phyloP scores from a whole-genome alignment of 2,329 filamentous ascomycete genomes.

The Colletotrichum phormii region DNA sequence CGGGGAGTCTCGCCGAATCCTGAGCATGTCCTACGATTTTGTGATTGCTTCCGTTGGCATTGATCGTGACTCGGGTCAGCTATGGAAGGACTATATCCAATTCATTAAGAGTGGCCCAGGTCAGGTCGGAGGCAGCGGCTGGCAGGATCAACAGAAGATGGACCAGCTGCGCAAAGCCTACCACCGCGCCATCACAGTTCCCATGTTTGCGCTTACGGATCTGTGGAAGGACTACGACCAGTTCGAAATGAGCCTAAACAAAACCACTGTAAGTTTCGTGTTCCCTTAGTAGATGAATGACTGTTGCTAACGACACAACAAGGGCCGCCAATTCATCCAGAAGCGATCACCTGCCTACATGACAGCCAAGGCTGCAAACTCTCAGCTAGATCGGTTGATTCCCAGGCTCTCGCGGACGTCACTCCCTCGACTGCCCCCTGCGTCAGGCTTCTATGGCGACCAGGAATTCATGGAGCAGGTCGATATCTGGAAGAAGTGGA shows the following conservation, averaged over 20 bases:
- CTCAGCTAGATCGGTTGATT: slow-evolving; percentile 89
- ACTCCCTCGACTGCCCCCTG: slow-evolving; percentile 83
- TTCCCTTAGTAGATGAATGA: neutral
- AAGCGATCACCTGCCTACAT: slow-evolving; percentile 95
- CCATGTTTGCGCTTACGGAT: slow-evolving; percentile 83
- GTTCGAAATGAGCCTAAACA: slow-evolving; percentile 95
- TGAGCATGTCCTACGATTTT: slow-evolving; percentile 91
- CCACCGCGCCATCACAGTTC: slow-evolving; percentile 88
- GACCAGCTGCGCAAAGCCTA: slow-evolving; percentile 92
- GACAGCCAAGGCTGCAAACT: slow-evolving; percentile 92
- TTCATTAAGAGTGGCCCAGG: slow-evolving; percentile 93
- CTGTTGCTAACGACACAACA: slow-evolving; percentile 49
- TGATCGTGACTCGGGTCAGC: slow-evolving; percentile 87
- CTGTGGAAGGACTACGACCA: slow-evolving; percentile 98
- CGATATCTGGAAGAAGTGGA: slow-evolving; percentile 92
- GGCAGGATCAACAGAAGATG: slow-evolving; percentile 99
- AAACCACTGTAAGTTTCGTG: slow-evolving; percentile 76
- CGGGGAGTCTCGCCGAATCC: slow-evolving; percentile 80
- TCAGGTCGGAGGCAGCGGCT: slow-evolving; percentile 83
- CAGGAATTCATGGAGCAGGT: slow-evolving; percentile 87
- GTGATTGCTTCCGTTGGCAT: slow-evolving; percentile 90
- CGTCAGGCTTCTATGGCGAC: slow-evolving; percentile 87
- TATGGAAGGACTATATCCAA: slow-evolving; percentile 96
- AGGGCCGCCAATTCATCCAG: slow-evolving; percentile 94
- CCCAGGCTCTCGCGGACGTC: slow-evolving; percentile 81